Evolutionary conservation across 768 basidiomycete genomes (phyloP), one percentile per base, ranked within the genome.

Genomic region (Thelephora ganbajun): DNA sequence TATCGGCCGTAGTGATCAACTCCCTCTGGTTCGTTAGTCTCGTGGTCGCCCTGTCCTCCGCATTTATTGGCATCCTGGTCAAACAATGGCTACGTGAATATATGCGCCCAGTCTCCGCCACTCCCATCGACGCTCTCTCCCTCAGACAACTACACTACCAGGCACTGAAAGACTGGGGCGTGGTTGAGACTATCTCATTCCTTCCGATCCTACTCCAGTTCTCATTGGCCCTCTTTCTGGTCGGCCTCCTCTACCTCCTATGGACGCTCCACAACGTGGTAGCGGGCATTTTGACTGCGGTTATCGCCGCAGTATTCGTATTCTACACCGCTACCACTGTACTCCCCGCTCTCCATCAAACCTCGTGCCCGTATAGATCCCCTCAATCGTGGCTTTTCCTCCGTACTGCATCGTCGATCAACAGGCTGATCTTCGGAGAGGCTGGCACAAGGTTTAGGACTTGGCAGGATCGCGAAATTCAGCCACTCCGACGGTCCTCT

Each of bases 181-280:
- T 54, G 1, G 20, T 48, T 19, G 39, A 35, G 20, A 51, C 51
- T 14, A 39, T 46, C 22, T 37, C 37, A 36, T 7, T 46, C 6
- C 47, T 50, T n/a, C 51, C 53, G n/a, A 39, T 54, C 11, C 35
- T 54, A 3, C 47, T 54, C 12, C 44, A 54, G 35, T 26, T 48
- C 20, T 48, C 51, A 26, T 46, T 54, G 2, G 44, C 52, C 11
- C 50, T 57, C 13, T 58, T 56, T 43, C 34, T 57, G 30, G 19
- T 51, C 22, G 57, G 57, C 16, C 48, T 58, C 6, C n/a, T 55
- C 42, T 52, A 54, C 30, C 53, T 58, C 20, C 50, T 56, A 1
- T 54, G 52, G 49, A 23, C 33, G 2, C 50, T 55, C 26, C 46
- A 55, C 11, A 13, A 35, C 37, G 43, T 46, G 2, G 51, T 54